A percentile compares a stretch with the other conserved stretches of the same genome.
Conservation (phyloP, 2,329 filamentous ascomycete genomes). For the Chrysosporium queenslandicum region DNA sequence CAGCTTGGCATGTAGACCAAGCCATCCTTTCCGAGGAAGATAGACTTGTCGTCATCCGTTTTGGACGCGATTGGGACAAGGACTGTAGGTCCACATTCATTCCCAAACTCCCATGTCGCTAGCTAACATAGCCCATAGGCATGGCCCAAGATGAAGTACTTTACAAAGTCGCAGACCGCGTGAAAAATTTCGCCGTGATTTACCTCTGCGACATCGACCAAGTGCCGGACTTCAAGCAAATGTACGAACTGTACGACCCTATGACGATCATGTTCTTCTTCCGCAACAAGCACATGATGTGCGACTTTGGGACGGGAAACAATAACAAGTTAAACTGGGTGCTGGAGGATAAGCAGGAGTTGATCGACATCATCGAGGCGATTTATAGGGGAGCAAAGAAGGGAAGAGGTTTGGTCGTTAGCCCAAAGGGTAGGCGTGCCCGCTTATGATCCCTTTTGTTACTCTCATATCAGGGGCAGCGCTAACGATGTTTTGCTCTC, state of each 20-base stretch:
- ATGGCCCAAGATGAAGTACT: conserved; percentile 86
- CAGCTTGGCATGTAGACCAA: conserved; percentile 97
- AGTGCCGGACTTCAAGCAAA: conserved; percentile 86
- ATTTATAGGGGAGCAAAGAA: conserved; percentile 99
- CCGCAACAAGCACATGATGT: conserved; percentile 92
- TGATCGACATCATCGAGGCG: conserved; percentile 97
- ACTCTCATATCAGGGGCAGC: neutral
- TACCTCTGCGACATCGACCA: conserved; percentile 85
- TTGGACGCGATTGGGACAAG: conserved; percentile 74
- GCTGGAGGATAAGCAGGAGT: conserved; percentile 91
- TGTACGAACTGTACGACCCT: conserved; percentile 88
- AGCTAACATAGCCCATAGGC: conserved; percentile 25
- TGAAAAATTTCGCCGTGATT: conserved; percentile 63
- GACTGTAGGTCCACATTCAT: conserved; percentile 43
- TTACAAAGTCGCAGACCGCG: conserved; percentile 82
- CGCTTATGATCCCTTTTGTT: neutral
- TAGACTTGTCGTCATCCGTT: conserved; percentile 84
- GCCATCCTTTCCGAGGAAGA: conserved; percentile 87
- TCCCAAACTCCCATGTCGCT: neutral
- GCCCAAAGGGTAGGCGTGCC: conserved; percentile 61
- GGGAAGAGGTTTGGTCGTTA: conserved; percentile 89
- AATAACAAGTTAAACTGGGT: conserved; percentile 99
- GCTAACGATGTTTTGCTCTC: conserved; percentile 7
- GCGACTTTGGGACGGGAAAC: conserved; percentile 63
- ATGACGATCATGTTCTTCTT: conserved; percentile 98